phyloP scores from a whole-genome alignment of 148 eudicot species.

The Diospyros kaki region DNA sequence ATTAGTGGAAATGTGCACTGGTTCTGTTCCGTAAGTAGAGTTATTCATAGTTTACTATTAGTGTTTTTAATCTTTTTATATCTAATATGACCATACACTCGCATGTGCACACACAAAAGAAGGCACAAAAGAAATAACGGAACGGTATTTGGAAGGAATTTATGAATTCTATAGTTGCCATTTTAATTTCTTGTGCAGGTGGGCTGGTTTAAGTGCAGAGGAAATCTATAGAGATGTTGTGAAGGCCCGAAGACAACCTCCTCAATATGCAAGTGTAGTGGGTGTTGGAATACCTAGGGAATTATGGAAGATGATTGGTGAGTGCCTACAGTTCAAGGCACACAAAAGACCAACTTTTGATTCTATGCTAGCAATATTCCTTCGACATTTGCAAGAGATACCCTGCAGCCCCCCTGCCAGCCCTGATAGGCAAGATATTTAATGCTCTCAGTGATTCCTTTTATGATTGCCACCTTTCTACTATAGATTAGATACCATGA shows the following conservation, averaged over 20 bases:
- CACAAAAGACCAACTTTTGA: slow-evolving; percentile 82
- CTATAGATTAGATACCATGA: slow-evolving; percentile 1
- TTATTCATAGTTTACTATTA: slow-evolving; percentile 11
- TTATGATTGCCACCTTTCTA: neutral
- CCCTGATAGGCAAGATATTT: slow-evolving; percentile 66
- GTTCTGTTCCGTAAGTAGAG: slow-evolving; percentile 79
- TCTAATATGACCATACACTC: no score
- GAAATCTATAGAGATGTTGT: slow-evolving; percentile 91
- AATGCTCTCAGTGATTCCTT: neutral
- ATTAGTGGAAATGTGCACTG: slow-evolving; percentile 98
- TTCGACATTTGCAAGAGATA: slow-evolving; percentile 79
- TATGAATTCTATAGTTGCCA: no score
- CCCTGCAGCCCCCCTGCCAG: slow-evolving; percentile 92
- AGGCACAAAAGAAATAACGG: neutral
- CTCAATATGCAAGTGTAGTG: slow-evolving; percentile 95
- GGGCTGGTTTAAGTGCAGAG: slow-evolving; percentile 91
- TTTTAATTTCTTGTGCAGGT: slow-evolving; percentile 42
- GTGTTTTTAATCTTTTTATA: neutral
- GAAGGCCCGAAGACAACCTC: slow-evolving; percentile 81
- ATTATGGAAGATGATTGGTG: slow-evolving; percentile 98
- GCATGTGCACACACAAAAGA: no score
- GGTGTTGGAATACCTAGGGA: slow-evolving; percentile 98
- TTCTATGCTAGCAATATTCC: slow-evolving; percentile 85
- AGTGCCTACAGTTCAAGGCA: slow-evolving; percentile 83
- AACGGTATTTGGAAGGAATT: neutral